Percentiles rank a stretch among this genome's conserved stretches.
Conservation (phyloP, 805 yeast species). For the Sugiyamaella valdiviana region DNA sequence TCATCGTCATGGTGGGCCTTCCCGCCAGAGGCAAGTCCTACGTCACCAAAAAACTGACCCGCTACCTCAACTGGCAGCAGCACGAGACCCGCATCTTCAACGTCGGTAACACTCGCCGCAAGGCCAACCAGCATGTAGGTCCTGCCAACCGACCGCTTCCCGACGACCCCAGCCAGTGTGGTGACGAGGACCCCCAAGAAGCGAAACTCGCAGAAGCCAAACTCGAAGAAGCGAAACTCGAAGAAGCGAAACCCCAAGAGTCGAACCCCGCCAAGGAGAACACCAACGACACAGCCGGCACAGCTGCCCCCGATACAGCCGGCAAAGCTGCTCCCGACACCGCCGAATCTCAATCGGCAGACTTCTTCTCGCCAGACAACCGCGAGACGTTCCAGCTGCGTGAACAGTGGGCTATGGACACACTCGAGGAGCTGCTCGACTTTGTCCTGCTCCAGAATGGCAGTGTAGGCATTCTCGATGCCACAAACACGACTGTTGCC, state of each 20-base stretch:
- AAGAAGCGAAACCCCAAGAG: constrained; percentile 5
- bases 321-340: constrained; percentile 1
- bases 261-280: constrained; percentile 2
- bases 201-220: not conserved
- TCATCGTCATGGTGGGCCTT: constrained; percentile 90
- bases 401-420: constrained; percentile 92
- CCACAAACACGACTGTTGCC: constrained; percentile 76
- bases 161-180: constrained; percentile 29
- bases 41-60: constrained; percentile 80
- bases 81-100: constrained; percentile 87
- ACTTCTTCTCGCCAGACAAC: constrained; percentile 80
- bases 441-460: constrained; percentile 77
- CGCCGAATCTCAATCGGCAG: constrained; percentile 55
- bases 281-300: not conserved
- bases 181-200: constrained; percentile 18
- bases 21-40: constrained; percentile 96
- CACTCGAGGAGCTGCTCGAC: constrained; percentile 75
- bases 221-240: not conserved
- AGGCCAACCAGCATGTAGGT: constrained; percentile 54
- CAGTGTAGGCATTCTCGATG: constrained; percentile 89
- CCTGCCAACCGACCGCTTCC: constrained; percentile 64
- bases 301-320: constrained; percentile 2
- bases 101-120: constrained; percentile 90
- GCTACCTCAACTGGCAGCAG: constrained; percentile 91
- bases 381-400: constrained; percentile 55